Evolutionary conservation across 768 basidiomycete genomes (phyloP).

Genomic region (Serpula lacrymans): DNA sequence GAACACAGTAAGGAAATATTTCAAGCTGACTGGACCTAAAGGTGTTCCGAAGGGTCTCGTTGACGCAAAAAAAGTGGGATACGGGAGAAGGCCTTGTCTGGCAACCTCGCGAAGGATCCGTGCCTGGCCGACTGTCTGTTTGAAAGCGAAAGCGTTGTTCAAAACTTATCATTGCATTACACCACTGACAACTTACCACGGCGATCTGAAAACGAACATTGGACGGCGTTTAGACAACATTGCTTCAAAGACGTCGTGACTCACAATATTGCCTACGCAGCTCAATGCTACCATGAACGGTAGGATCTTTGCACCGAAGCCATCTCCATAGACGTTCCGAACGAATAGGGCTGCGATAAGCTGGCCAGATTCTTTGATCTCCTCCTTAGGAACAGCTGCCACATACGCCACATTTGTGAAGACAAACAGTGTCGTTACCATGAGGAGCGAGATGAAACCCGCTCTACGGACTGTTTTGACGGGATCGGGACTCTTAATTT

Average conservation of each 20-base stretch:
- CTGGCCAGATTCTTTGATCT: slow-evolving; percentile 40
- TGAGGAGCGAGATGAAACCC: slow-evolving; percentile 41
- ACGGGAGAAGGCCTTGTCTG: slow-evolving; percentile 51
- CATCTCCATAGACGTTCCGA: slow-evolving; percentile 43
- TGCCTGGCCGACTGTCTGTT: slow-evolving; percentile 36
- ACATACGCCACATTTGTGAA: slow-evolving; percentile 42
- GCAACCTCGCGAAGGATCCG: slow-evolving; percentile 50
- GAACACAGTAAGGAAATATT: slow-evolving; percentile 35
- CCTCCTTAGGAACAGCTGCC: slow-evolving; percentile 39
- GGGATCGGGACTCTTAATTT: slow-evolving; percentile 35
- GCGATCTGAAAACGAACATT: neutral
- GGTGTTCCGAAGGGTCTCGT: slow-evolving; percentile 50
- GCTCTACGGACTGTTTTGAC: slow-evolving; percentile 44
- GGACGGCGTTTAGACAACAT: neutral
- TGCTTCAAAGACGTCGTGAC: slow-evolving; percentile 19
- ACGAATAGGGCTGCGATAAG: slow-evolving; percentile 51
- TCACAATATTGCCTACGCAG: slow-evolving; percentile 37
- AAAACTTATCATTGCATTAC: too few relatives aligned
- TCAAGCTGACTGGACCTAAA: slow-evolving; percentile 37
- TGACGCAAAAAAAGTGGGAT: slow-evolving; percentile 43
- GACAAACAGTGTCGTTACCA: slow-evolving; percentile 46
- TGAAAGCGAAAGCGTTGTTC: neutral
- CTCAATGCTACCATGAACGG: slow-evolving; percentile 37
- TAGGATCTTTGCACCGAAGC: slow-evolving; percentile 31
- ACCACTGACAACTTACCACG: neutral